Percentiles rank a stretch among this genome's conserved stretches.
Evolutionary conservation across 2,329 filamentous ascomycete species (phyloP).

Genomic region (Purpureocillium takamizusanense): DNA sequence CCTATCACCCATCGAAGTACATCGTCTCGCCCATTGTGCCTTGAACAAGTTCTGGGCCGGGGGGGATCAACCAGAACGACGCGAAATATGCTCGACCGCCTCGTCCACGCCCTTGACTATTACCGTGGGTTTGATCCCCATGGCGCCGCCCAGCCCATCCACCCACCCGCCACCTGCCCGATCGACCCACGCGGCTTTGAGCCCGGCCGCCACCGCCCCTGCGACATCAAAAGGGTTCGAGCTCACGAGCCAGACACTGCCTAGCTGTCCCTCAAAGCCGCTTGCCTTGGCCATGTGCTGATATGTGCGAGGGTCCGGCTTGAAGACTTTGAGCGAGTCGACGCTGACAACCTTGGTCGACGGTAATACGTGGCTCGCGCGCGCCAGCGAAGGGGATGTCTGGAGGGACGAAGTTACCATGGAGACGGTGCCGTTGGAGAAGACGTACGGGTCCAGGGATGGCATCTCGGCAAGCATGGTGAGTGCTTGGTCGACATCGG

Average conservation of each 20-base stretch:
- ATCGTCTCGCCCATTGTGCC: no score
- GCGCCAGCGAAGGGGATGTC: constrained; percentile 44
- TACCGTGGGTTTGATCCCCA: not conserved
- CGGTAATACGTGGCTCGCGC: constrained; percentile 34
- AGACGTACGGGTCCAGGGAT: constrained; percentile 47
- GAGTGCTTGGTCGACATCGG: constrained; percentile 51
- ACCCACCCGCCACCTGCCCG: constrained; percentile 9
- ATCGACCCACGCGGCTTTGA: constrained; percentile 11
- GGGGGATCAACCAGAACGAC: no score
- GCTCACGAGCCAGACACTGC: constrained; percentile 58
- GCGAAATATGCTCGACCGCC: not conserved
- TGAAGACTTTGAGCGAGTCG: constrained; percentile 51
- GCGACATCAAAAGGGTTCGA: constrained; percentile 67
- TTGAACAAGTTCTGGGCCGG: no score
- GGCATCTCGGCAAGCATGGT: constrained; percentile 29
- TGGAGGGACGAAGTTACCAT: constrained; percentile 56
- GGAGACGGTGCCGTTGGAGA: constrained; percentile 58
- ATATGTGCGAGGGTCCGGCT: constrained; percentile 56
- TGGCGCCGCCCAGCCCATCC: constrained; percentile 1
- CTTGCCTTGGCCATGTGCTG: constrained; percentile 43
- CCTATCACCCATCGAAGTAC: no score
- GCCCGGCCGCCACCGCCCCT: constrained; percentile 31
- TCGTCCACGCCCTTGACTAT: not conserved
- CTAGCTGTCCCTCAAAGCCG: constrained; percentile 33
- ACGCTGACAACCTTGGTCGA: constrained; percentile 30